phyloP scores from a whole-genome alignment of 768 basidiomycete genomes.

The Podaxis mareebaensis region DNA sequence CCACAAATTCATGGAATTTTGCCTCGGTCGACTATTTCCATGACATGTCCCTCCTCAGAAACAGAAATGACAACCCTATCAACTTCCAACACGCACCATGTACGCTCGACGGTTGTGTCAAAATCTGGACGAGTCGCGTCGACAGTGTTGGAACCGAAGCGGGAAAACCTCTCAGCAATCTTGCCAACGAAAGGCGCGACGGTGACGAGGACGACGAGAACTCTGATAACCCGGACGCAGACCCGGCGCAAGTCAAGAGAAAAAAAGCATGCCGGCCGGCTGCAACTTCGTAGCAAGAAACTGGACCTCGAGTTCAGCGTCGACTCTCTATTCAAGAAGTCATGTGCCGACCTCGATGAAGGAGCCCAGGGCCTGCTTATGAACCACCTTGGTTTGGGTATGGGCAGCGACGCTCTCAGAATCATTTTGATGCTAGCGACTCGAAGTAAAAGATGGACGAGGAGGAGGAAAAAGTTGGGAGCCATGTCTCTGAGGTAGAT shows the following conservation, averaged over 20 bases:
- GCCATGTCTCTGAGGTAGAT: conserved; percentile 70
- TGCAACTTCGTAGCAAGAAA: conserved; percentile 86
- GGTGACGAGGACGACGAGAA: conserved; percentile 61
- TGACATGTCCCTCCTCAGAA: conserved; percentile 93
- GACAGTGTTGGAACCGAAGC: conserved; percentile 97
- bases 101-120: conserved; percentile 97
- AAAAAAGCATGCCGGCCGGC: conserved; percentile 71
- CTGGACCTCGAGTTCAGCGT: conserved; percentile 94
- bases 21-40: conserved; percentile 99
- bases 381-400: conserved; percentile 87
- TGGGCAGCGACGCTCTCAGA: conserved; percentile 79
- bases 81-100: conserved; percentile 99
- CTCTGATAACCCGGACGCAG: conserved; percentile 70
- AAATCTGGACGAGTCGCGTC: conserved; percentile 98
- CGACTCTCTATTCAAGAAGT: conserved; percentile 91
- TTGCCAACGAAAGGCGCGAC: conserved; percentile 57
- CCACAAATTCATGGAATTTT: conserved; percentile 96
- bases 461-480: conserved; percentile 73
- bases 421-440: conserved; percentile 92
- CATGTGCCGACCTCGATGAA: conserved; percentile 97
- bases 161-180: conserved; percentile 89
- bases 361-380: conserved; percentile 94
- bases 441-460: conserved; percentile 72
- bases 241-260: conserved; percentile 58
- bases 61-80: conserved; percentile 92